These are phyloP conservation scores for Phyllosticta paracitricarpa DNA, from an alignment of 2,329 filamentous ascomycete genomes.

Conservation along the genomic window DNA sequence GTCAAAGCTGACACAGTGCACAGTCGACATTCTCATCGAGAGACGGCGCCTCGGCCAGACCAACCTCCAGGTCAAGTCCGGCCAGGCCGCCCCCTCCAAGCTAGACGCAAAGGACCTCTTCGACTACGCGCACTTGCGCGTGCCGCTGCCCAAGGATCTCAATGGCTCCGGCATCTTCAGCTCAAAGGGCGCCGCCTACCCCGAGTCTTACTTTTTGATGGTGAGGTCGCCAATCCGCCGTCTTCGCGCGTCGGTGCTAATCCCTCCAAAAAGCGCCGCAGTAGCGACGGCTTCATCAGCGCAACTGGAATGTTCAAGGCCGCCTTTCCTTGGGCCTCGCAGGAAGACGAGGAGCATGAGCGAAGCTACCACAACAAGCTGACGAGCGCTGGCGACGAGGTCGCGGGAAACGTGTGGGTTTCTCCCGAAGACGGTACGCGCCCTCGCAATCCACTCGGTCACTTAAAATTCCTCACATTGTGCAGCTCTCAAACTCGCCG, in stretches of 20 bases:
- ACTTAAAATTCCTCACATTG: too few relatives aligned
- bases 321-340: constrained; percentile 68
- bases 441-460: too few relatives aligned
- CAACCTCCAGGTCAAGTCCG: constrained; percentile 73
- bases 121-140: constrained; percentile 91
- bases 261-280: constrained; percentile 50
- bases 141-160: constrained; percentile 83
- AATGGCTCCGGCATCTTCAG: constrained; percentile 81
- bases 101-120: constrained; percentile 73
- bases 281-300: constrained; percentile 73
- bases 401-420: constrained; percentile 95
- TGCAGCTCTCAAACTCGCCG: constrained; percentile 67
- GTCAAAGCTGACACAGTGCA: not conserved
- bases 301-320: constrained; percentile 91
- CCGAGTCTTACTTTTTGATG: constrained; percentile 95
- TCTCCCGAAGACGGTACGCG: constrained; percentile 58
- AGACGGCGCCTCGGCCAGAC: constrained; percentile 88
- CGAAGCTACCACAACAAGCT: constrained; percentile 78
- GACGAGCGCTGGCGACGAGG: constrained; percentile 71
- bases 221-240: constrained; percentile 29
- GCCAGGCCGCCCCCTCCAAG: constrained; percentile 58
- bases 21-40: constrained; percentile 54
- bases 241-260: not conserved
- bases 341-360: constrained; percentile 63
- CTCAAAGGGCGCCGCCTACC: constrained; percentile 51